Evolutionary conservation across 1,284 basidiomycete species (phyloP).

Genomic region (Boletus semigastroideus): DNA sequence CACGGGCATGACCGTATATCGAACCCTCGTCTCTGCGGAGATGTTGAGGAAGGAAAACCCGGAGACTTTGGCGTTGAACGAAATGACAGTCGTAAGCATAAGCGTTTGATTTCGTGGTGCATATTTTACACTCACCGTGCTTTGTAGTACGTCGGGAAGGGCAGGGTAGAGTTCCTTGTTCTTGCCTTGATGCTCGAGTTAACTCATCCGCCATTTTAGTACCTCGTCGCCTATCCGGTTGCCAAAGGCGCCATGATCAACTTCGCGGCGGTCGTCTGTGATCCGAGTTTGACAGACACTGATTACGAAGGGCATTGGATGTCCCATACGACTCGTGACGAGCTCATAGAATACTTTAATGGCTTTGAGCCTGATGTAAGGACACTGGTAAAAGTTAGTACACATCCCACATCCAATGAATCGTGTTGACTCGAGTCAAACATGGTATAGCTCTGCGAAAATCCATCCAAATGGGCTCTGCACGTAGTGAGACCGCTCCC

Average conservation of each 20-base stretch:
- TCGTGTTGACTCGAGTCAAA: too few species aligned
- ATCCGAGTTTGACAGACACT: slow-evolving; percentile 36
- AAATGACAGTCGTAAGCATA: slow-evolving; percentile 9
- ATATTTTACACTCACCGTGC: background rate
- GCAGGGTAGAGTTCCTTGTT: slow-evolving; percentile 7
- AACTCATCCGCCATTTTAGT: slow-evolving; percentile 26
- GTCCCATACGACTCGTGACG: slow-evolving; percentile 28
- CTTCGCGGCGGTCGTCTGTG: slow-evolving; percentile 38
- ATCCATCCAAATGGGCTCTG: slow-evolving; percentile 30
- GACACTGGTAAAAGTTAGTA: slow-evolving; percentile 39
- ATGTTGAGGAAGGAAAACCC: slow-evolving; percentile 11
- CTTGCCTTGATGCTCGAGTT: background rate
- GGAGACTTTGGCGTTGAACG: slow-evolving; percentile 3
- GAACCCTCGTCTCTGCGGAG: slow-evolving; percentile 19
- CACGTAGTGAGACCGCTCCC: slow-evolving; percentile 34
- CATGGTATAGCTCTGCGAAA: slow-evolving; percentile 17
- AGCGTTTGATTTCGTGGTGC: background rate
- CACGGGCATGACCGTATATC: slow-evolving; percentile 20
- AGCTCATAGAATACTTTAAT: slow-evolving; percentile 31
- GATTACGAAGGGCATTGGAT: slow-evolving; percentile 39
- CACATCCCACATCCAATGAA: too few species aligned
- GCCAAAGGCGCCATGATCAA: slow-evolving; percentile 43
- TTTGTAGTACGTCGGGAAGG: slow-evolving; percentile 15
- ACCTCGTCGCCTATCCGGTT: slow-evolving; percentile 45
- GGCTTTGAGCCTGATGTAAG: slow-evolving; percentile 47